These are phyloP conservation scores for Drechslerella dactyloides DNA, from an alignment of 2,329 filamentous ascomycete species.

Conservation along the genomic window DNA sequence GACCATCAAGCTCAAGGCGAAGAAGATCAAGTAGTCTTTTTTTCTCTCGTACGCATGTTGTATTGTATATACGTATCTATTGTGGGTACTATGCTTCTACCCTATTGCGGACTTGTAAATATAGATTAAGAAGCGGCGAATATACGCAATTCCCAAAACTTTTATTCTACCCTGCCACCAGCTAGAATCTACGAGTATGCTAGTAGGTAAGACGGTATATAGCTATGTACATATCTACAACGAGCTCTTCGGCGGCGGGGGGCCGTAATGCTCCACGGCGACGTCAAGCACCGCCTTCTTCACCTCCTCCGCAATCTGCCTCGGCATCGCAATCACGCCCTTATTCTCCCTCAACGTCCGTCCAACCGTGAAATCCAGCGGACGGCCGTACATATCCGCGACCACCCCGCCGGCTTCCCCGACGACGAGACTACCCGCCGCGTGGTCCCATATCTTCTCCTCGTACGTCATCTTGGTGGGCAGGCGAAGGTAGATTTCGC, in stretches of 20 bases:
- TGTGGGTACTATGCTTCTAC: constrained; percentile 25
- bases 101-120: constrained; percentile 13
- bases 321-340: constrained; percentile 88
- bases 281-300: constrained; percentile 83
- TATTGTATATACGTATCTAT: constrained; percentile 42
- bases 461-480: constrained; percentile 82
- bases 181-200: too few relatives aligned
- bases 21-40: constrained; percentile 85
- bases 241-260: constrained; percentile 20
- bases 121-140: constrained; percentile 17
- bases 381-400: constrained; percentile 83
- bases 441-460: constrained; percentile 99
- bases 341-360: constrained; percentile 88
- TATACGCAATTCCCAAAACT: constrained; percentile 11
- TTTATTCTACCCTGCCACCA: too few relatives aligned
- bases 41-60: constrained; percentile 2
- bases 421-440: constrained; percentile 91
- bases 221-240: constrained; percentile 22
- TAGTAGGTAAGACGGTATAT: not conserved
- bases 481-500: constrained; percentile 90
- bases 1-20: constrained; percentile 97
- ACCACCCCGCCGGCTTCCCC: constrained; percentile 91
- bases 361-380: constrained; percentile 83
- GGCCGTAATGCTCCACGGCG: constrained; percentile 30
- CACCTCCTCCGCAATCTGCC: constrained; percentile 75